Evolutionary conservation across 257 asterid species (phyloP).

Genomic region (Prunella vulgaris): DNA sequence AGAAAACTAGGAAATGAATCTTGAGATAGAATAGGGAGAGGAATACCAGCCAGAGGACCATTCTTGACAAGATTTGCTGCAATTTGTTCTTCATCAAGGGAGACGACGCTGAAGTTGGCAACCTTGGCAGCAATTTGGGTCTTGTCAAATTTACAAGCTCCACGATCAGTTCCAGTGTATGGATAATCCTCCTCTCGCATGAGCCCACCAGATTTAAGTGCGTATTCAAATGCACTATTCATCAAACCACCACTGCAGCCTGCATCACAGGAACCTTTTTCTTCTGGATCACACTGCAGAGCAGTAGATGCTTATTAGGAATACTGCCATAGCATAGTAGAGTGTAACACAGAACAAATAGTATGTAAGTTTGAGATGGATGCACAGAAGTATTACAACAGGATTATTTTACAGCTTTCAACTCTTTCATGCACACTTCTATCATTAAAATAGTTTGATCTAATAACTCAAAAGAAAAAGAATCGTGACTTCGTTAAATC

Average conservation of each 20-base stretch:
- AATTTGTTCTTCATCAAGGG: conserved; percentile 79
- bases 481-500: neutral
- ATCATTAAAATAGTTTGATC: neutral
- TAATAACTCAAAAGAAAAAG: neutral
- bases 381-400: too few species aligned
- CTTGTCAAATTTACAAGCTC: conserved; percentile 70
- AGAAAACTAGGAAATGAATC: neutral
- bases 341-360: too few species aligned
- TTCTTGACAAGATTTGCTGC: conserved; percentile 87
- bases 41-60: conserved; percentile 87
- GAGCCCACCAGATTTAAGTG: conserved; percentile 82
- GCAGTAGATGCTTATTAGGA: neutral
- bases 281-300: conserved; percentile 80
- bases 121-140: conserved; percentile 75
- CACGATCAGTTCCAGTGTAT: conserved; percentile 67
- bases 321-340: neutral
- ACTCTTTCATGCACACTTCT: neutral
- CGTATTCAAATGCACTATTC: conserved; percentile 83
- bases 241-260: conserved; percentile 89
- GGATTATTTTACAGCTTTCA: too few species aligned
- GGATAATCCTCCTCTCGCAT: conserved; percentile 86
- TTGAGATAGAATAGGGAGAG: conserved; percentile 13
- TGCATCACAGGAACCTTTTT: conserved; percentile 62
- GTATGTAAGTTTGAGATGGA: too few species aligned
- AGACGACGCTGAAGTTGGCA: conserved; percentile 76